Base-by-base conservation (phyloP, 495 filamentous ascomycete genomes). In the Hypoxylon fragiforme region DNA sequence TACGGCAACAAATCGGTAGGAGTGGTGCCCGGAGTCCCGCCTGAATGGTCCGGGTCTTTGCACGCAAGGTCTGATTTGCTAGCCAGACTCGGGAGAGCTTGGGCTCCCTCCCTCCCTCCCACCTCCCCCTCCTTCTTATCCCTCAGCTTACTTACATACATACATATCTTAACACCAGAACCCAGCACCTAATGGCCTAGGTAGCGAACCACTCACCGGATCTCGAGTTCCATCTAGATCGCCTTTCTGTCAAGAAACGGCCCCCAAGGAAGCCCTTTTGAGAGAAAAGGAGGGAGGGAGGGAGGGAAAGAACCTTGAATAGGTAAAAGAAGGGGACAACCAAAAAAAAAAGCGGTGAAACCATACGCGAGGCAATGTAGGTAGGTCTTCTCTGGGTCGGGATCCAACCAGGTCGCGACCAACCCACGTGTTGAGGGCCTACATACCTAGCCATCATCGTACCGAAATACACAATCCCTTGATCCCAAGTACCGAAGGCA, bases 261-360 rank as follows among this genome's bases (percentile, higher is more conserved):
- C 51, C 44, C 51, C 51, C 51, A 39, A n/a, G n/a, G 43, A 31
- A n/a, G 6, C 2, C 20, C 31, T 35, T 3, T 15, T 13, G 6
- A 20, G 6, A 32, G 1, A 22, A 35, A 41, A 22, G 9, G 24
- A 28, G 9, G 4, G 24, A 9, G 9, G 24, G 24, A 28, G 4
- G 24, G 24, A 28, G 24, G 24, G 24, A 9, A 28, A 9, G 24
- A 28, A 28, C n/a, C n/a, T n/a, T n/a, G n/a, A n/a, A n/a, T n/a
- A n/a, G n/a, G n/a, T n/a, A n/a, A n/a, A n/a, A n/a, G n/a, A n/a
- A n/a, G n/a, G n/a, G n/a, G n/a, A n/a, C n/a, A n/a, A n/a, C n/a
- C n/a, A n/a, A n/a, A n/a, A n/a, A n/a, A 53, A 44, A 14, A 47
- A 18, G 50, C 51, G 51, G 57, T 56, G 57, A 61, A 51, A 52